Percentiles rank a stretch among this genome's conserved stretches.
Conservation (phyloP, 345 rosid genomes). For the Corchorus olitorius region DNA sequence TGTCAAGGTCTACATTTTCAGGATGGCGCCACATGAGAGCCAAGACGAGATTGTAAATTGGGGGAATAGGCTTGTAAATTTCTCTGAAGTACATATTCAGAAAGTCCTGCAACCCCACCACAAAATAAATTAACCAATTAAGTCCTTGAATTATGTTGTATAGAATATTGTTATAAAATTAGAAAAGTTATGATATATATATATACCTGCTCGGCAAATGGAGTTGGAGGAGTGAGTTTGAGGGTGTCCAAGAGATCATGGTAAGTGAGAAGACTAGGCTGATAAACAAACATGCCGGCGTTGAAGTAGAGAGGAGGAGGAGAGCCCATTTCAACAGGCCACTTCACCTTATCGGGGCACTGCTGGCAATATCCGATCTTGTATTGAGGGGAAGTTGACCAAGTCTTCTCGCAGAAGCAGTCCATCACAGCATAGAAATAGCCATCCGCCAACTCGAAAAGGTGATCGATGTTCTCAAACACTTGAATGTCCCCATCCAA, state of each 20-base stretch:
- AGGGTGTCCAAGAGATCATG: constrained; percentile 41
- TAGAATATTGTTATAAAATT: too few relatives aligned
- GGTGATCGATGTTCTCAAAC: constrained; percentile 56
- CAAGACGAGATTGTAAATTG: constrained; percentile 48
- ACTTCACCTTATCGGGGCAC: constrained; percentile 52
- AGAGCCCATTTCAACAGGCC: constrained; percentile 43
- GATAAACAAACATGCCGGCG: constrained; percentile 66
- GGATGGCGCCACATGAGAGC: constrained; percentile 82
- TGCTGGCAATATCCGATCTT: constrained; percentile 68
- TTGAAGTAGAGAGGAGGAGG: constrained; percentile 63
- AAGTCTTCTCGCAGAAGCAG: constrained; percentile 61
- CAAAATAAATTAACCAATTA: too few relatives aligned
- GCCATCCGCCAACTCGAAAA: constrained; percentile 49
- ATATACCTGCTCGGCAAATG: constrained; percentile 69
- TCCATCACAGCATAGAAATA: constrained; percentile 64
- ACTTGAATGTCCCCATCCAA: constrained; percentile 77
- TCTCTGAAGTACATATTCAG: constrained; percentile 57
- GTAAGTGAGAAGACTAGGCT: constrained; percentile 53
- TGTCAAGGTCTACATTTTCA: constrained; percentile 48
- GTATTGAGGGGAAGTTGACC: constrained; percentile 49
- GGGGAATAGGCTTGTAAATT: constrained; percentile 54
- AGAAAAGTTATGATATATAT: too few relatives aligned
- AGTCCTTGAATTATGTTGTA: too few relatives aligned
- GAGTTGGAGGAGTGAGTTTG: constrained; percentile 48
- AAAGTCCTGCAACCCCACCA: constrained; percentile 55